These are phyloP conservation scores for grape (Vitis vinifera) DNA, from an alignment of 164 flowering plant species.

Conservation along the genomic window DNA sequence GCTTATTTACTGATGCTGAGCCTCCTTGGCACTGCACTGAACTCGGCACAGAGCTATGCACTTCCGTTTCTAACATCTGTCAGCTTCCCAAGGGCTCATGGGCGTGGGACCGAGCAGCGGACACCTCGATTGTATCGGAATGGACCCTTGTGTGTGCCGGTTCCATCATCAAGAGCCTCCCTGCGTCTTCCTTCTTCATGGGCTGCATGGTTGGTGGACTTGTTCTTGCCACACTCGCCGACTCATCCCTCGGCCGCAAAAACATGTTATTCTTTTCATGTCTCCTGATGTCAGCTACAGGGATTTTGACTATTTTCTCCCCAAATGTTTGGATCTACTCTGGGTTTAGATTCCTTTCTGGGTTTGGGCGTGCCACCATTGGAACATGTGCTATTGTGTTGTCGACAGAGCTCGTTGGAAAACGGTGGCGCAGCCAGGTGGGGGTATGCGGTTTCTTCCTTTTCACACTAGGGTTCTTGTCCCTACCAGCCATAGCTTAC, in stretches of 20 bases:
- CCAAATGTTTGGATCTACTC: constrained; percentile 44
- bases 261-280: constrained; percentile 55
- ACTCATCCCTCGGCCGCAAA: constrained; percentile 70
- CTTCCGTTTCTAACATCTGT: no score
- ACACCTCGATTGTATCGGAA: no score
- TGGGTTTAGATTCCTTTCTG: constrained; percentile 38
- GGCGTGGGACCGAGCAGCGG: no score
- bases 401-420: constrained; percentile 60
- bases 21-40: no score
- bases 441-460: constrained; percentile 52
- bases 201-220: constrained; percentile 70
- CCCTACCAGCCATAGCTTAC: constrained; percentile 62
- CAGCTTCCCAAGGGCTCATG: no score
- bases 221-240: constrained; percentile 58
- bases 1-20: no score
- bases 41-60: no score
- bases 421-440: constrained; percentile 55
- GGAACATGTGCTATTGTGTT: constrained; percentile 59
- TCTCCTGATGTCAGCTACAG: constrained; percentile 42
- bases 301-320: not conserved
- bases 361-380: constrained; percentile 59
- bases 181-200: constrained; percentile 60
- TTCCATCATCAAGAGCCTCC: constrained; percentile 46
- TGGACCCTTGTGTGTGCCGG: no score
- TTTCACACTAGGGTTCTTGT: constrained; percentile 65